A percentile compares a stretch with the other conserved stretches of the same genome.
phyloP scores from a whole-genome alignment of 306 rosid species.

The Astragalus glycyphyllos region DNA sequence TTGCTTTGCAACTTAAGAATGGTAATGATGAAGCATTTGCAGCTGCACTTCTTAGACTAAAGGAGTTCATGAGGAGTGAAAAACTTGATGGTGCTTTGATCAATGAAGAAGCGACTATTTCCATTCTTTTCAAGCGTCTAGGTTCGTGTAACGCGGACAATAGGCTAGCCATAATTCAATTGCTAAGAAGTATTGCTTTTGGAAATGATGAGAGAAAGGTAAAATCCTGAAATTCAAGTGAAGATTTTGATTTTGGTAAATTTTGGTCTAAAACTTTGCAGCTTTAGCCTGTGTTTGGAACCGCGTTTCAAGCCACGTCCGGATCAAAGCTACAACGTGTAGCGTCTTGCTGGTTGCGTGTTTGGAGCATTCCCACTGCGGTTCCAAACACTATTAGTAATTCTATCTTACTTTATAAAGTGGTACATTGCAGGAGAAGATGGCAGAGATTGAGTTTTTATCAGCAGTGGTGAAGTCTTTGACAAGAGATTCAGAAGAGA shows the following conservation, averaged over 20 bases:
- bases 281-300: no score
- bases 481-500: constrained; percentile 74
- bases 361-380: no score
- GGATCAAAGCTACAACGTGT: no score
- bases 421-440: constrained; percentile 74
- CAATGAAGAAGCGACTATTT: constrained; percentile 59
- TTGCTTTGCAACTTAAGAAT: constrained; percentile 66
- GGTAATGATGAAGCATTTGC: constrained; percentile 75
- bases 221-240: constrained; percentile 25
- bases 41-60: constrained; percentile 58
- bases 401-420: constrained; percentile 42
- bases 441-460: constrained; percentile 67
- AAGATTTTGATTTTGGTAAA: constrained; percentile 3
- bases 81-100: constrained; percentile 56
- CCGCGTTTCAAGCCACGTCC: no score
- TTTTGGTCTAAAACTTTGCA: constrained; percentile 10
- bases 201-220: constrained; percentile 69
- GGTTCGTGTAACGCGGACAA: constrained; percentile 57
- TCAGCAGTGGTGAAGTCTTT: constrained; percentile 76
- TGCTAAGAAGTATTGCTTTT: constrained; percentile 62
- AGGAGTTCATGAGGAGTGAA: constrained; percentile 55
- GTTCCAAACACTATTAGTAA: no score
- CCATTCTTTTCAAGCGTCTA: constrained; percentile 70
- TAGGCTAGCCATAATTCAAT: constrained; percentile 56
- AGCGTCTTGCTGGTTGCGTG: no score